Evolutionary conservation across 2,329 filamentous ascomycete genomes (phyloP), one percentile per base, ranked within the genome.

Genomic region (Diaporthe destruens): DNA sequence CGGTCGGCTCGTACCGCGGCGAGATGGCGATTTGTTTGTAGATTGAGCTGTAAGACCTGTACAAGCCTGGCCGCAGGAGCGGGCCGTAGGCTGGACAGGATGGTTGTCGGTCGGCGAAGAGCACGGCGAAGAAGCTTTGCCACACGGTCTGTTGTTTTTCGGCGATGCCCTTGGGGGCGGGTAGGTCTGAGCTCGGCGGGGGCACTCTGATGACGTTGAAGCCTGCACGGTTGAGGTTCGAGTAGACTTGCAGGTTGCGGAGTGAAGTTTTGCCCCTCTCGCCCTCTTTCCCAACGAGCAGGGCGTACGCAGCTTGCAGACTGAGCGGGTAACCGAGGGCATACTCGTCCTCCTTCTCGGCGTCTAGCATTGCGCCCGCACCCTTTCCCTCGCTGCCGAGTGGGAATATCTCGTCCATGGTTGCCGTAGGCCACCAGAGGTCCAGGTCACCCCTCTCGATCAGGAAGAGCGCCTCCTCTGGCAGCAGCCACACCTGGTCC

Each of bases 391-490:
- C 76, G 11, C 55, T 56, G 11, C 76, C 76, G 23, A 78, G 76
- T 2, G 86, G 83, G 56, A 89, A 81, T 2, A 88, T 79, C 47
- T 87, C 85, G 54, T 84, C 85, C 14, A 91, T 81, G n/a, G 83
- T 79, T 71, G 82, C 81, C 56, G 84, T 82, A 2, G 94, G 94
- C 94, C 94, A 98, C 86, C 95, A 92, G 53, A 98, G 87, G 81
- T 98, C 94, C 78, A 98, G 78, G 59, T 90, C 95, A 0, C 96
- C 96, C 77, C 96, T 87, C 84, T 99, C 96, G 11, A 98, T 86
- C 75, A 98, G 82, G 78, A 95, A 98, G 69, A 99, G 86, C 7
- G 95, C 94, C 82, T 99, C 96, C 80, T 99, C 96, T 0, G 96
- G 96, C 51, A 98, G 81, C 66, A 99, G 80, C 95, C 95, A 98